Base-by-base conservation (phyloP, 345 rosid genomes). In the Jatropha curcas region DNA sequence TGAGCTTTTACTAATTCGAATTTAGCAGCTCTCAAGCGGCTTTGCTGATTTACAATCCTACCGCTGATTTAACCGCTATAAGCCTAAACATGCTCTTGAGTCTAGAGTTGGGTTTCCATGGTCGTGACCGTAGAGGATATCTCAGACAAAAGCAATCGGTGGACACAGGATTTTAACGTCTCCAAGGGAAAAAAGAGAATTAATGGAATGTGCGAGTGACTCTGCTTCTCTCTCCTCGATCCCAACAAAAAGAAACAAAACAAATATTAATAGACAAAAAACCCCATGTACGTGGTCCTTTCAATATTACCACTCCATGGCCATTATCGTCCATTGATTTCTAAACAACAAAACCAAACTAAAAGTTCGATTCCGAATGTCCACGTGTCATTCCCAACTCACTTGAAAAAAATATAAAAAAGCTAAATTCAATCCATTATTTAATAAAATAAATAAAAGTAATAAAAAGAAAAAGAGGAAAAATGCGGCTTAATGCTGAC, bases 401-500 rank as follows among this genome's bases (percentile, higher is more conserved):
- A 55, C 46, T 5, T 53, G 48, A n/a, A 37, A 53, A 71, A n/a
- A n/a, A n/a, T n/a, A n/a, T n/a, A 10, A 27, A 33, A 19, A 31
- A 9, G 5, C 19, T n/a, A n/a, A 50, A 7, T 19, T 6, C 31
- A 24, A 30, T 55, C 11, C 20, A 1, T 1, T 46, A 60, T 4
- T 27, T 8, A 43, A 22, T 5, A 20, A 55, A 61, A 1, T 22
- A 34, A 59, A 17, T 6, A 20, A 22, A 48, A 71, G 19, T 28
- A 12, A 70, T 45, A 14, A 33, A 56, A 17, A 31, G 7, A 45
- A 71, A 27, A 68, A 41, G 45, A 3, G 1, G 5, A 28, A 31
- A 70, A 73, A 57, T 25, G 84, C 67, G 71, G 74, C 80, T 27
- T 43, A 14, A 3, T 67, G 80, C 37, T 82, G 81, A 88, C 83